Evolutionary conservation across 345 rosid species (phyloP).

Genomic region (Acer saccharum): DNA sequence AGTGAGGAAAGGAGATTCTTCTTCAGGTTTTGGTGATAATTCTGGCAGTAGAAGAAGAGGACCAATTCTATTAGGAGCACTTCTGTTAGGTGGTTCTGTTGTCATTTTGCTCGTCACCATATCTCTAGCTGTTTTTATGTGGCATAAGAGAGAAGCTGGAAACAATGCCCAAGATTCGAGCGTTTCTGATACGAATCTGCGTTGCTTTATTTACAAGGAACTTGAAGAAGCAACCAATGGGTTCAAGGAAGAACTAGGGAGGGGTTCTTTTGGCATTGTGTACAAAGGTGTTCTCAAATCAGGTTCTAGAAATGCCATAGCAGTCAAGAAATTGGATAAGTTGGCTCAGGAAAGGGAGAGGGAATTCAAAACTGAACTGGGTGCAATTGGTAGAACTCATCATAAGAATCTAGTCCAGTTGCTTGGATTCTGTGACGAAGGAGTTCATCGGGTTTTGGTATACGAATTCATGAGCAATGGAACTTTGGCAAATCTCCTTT

Average conservation of each 20-base stretch:
- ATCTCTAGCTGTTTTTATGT: neutral
- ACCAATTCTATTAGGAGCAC: constrained; percentile 2
- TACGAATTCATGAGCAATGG: constrained; percentile 30
- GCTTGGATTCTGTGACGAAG: constrained; percentile 29
- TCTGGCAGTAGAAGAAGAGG: neutral
- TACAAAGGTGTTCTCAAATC: constrained; percentile 29
- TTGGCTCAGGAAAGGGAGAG: constrained; percentile 24
- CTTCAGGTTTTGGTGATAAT: neutral
- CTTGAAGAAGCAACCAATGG: constrained; percentile 27
- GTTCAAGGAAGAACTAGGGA: constrained; percentile 36
- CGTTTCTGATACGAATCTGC: constrained; percentile 19
- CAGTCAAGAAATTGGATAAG: constrained; percentile 31
- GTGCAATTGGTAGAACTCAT: constrained; percentile 31
- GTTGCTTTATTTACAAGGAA: constrained; percentile 22
- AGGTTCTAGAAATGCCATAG: constrained; percentile 17
- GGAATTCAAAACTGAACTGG: constrained; percentile 35
- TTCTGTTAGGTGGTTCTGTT: constrained; percentile 25
- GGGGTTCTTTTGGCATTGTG: constrained; percentile 39
- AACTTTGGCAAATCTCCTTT: constrained; percentile 21
- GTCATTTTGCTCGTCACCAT: constrained; percentile 9
- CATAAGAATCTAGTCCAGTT: constrained; percentile 28
- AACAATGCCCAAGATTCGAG: neutral
- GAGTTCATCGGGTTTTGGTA: constrained; percentile 21
- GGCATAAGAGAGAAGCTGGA: constrained; percentile 1
- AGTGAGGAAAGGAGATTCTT: constrained; percentile 15